phyloP scores from a whole-genome alignment of 495 filamentous ascomycete genomes.

The Hypoxylon crocopeplum region DNA sequence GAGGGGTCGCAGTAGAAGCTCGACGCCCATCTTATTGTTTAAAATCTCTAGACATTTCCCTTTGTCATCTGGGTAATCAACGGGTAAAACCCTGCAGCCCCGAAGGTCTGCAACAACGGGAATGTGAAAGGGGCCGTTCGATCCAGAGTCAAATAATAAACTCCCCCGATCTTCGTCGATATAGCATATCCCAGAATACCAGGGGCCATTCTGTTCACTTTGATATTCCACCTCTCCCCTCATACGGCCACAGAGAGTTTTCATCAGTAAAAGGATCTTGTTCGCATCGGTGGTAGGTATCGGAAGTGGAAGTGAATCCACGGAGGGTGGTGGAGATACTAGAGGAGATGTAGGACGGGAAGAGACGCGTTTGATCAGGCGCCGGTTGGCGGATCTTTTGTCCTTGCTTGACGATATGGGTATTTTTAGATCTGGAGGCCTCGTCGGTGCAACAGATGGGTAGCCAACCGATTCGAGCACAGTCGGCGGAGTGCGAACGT shows the following conservation, averaged over 20 bases:
- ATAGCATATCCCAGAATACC: slow-evolving; percentile 67
- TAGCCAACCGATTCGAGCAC: slow-evolving; percentile 48
- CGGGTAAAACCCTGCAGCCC: slow-evolving; percentile 80
- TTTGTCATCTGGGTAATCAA: slow-evolving; percentile 67
- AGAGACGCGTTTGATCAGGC: slow-evolving; percentile 56
- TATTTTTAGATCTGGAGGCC: slow-evolving; percentile 46
- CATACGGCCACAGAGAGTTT: slow-evolving; percentile 71
- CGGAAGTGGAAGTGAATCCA: slow-evolving; percentile 61
- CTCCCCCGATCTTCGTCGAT: slow-evolving; percentile 72
- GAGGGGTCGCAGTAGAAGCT: slow-evolving; percentile 77
- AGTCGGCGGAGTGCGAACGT: slow-evolving; percentile 45
- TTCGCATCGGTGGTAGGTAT: slow-evolving; percentile 67
- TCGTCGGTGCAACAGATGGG: slow-evolving; percentile 42
- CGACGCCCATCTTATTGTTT: slow-evolving; percentile 69
- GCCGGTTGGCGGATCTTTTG: slow-evolving; percentile 49
- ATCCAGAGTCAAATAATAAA: slow-evolving; percentile 66
- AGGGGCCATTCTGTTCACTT: slow-evolving; percentile 57
- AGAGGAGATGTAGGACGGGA: slow-evolving; percentile 58
- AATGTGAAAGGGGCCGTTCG: slow-evolving; percentile 55
- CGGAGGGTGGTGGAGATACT: slow-evolving; percentile 52
- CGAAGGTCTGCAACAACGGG: slow-evolving; percentile 78
- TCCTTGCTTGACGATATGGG: slow-evolving; percentile 50
- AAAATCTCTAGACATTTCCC: slow-evolving; percentile 82
- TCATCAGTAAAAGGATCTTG: slow-evolving; percentile 72
- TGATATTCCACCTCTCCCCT: slow-evolving; percentile 72